phyloP scores from a whole-genome alignment of 2,329 filamentous ascomycete genomes.

The Lachnellula subtilissima region DNA sequence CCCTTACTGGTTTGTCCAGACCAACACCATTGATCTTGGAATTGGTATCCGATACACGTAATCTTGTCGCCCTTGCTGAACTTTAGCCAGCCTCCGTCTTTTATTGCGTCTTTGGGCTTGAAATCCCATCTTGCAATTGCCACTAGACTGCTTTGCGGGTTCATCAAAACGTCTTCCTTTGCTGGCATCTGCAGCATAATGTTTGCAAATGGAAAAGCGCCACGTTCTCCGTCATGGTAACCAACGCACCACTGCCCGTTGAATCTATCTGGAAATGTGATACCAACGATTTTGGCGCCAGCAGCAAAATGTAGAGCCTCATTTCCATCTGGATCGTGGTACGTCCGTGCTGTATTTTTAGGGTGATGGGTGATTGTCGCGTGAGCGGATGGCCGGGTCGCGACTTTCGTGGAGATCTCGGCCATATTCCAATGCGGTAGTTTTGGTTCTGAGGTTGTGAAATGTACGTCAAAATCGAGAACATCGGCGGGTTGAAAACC shows the following conservation, averaged over 20 bases:
- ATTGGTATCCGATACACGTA: slow-evolving; percentile 24
- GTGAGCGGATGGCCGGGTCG: slow-evolving; percentile 21
- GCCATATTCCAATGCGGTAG: slow-evolving; percentile 17
- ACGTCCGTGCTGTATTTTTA: slow-evolving; percentile 16
- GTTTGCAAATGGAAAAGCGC: slow-evolving; percentile 24
- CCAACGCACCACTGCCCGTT: slow-evolving; percentile 28
- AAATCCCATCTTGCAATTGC: slow-evolving; percentile 30
- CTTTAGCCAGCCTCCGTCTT: slow-evolving; percentile 28
- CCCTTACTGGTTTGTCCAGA: slow-evolving; percentile 27
- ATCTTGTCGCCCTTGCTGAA: slow-evolving; percentile 31
- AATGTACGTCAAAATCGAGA: slow-evolving; percentile 31
- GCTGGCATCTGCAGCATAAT: slow-evolving; percentile 23
- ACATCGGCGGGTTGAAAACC: slow-evolving; percentile 18
- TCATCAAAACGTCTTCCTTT: slow-evolving; percentile 26
- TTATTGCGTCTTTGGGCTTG: slow-evolving; percentile 27
- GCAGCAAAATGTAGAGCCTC: slow-evolving; percentile 25
- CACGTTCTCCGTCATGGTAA: slow-evolving; percentile 29
- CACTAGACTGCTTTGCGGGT: slow-evolving; percentile 19
- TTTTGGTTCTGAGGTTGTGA: slow-evolving; percentile 18
- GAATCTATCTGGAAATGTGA: slow-evolving; percentile 28
- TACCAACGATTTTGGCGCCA: slow-evolving; percentile 29
- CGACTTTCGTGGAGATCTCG: slow-evolving; percentile 24
- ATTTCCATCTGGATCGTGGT: slow-evolving; percentile 26
- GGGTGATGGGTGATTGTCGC: slow-evolving; percentile 24
- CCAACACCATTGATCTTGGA: slow-evolving; percentile 31